Base-by-base conservation (phyloP, 106 monocot genomes). In the Apostasia ramifera region DNA sequence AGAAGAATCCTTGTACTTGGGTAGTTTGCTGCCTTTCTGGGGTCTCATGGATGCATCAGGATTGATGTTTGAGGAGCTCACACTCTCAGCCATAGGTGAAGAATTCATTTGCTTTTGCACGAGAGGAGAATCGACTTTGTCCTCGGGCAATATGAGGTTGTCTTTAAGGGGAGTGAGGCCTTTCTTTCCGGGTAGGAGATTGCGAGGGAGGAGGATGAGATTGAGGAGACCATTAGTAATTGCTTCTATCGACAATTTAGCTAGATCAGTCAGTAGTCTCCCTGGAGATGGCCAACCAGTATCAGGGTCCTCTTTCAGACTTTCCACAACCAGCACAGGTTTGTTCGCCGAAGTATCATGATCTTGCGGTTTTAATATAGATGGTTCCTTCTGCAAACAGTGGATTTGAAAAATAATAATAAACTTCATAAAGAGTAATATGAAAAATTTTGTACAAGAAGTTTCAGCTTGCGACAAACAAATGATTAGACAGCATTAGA, bases 231-330 rank as follows among this genome's bases (percentile, higher is more conserved):
- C 40, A 56, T 55, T 74, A 8, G 79, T 81, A 41, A 92, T 67
- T 58, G 69, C 81, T 83, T 90, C 86, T 0, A 79, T 40, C 40
- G 67, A 63, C 53, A 81, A 76, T 53, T 81, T 85, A 1, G 73
- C 69, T 12, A 90, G 73, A 74, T 85, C 90, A 13, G 76, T 67
- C 8, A 90, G 12, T 9, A 90, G 73, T 13, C 61, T 74, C 44
- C 81, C 76, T 15, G 81, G 70, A 50, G 86, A 86, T 59, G 98
- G 89, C 98, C 92, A 99, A 13, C 87, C 87, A 58, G 93, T 90
- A 49, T 67, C 78, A 1, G 66, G 60, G 47, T 93, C 93, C 59
- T 93, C 92, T 66, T 82, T 76, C n/a, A 99, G 74, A 48, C 76
- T 74, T 74, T 93, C 90, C 0, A 83, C 86, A 64, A 84, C 54